These are phyloP conservation scores for Diaporthe helianthi DNA, from an alignment of 2,329 filamentous ascomycete genomes.

Conservation along the genomic window DNA sequence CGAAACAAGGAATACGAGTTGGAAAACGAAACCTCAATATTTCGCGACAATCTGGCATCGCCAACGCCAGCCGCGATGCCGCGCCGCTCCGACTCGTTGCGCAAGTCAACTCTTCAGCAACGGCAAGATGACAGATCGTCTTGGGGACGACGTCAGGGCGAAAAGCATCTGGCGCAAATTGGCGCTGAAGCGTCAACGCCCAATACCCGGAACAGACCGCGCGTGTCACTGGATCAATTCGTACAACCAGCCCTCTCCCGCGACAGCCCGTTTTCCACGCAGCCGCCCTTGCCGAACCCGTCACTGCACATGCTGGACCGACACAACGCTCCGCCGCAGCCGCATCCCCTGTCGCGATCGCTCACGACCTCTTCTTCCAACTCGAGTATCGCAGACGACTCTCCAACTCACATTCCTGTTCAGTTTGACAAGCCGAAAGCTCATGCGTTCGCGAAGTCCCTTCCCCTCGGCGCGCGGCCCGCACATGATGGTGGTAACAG, in stretches of 20 bases:
- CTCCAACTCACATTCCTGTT: conserved; percentile 67
- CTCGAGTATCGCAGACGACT: conserved; percentile 78
- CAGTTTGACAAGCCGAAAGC: conserved; percentile 60
- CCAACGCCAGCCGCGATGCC: conserved; percentile 63
- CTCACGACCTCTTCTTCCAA: conserved; percentile 86
- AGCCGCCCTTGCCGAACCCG: conserved; percentile 59
- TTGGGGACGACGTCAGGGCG: conserved; percentile 66
- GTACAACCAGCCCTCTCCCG: conserved; percentile 64
- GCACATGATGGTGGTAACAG: conserved; percentile 56
- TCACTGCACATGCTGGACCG: conserved; percentile 58
- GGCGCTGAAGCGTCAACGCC: conserved; percentile 63
- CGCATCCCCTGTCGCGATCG: conserved; percentile 86
- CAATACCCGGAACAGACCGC: conserved; percentile 67
- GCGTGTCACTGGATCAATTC: conserved; percentile 82
- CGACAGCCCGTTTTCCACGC: conserved; percentile 69
- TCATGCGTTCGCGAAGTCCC: conserved; percentile 72
- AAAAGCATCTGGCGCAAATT: conserved; percentile 60
- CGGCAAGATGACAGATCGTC: conserved; percentile 74
- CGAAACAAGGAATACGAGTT: conserved; percentile 61
- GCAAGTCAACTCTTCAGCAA: conserved; percentile 88
- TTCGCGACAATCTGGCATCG: conserved; percentile 51
- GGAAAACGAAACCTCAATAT: conserved; percentile 44
- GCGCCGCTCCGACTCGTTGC: conserved; percentile 76
- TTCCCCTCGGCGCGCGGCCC: conserved; percentile 69
- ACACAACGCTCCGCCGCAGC: conserved; percentile 53